A percentile compares a stretch with the other conserved stretches of the same genome.
phyloP scores from a whole-genome alignment of 257 asterid genomes.

The Ophiorrhiza pumila region DNA sequence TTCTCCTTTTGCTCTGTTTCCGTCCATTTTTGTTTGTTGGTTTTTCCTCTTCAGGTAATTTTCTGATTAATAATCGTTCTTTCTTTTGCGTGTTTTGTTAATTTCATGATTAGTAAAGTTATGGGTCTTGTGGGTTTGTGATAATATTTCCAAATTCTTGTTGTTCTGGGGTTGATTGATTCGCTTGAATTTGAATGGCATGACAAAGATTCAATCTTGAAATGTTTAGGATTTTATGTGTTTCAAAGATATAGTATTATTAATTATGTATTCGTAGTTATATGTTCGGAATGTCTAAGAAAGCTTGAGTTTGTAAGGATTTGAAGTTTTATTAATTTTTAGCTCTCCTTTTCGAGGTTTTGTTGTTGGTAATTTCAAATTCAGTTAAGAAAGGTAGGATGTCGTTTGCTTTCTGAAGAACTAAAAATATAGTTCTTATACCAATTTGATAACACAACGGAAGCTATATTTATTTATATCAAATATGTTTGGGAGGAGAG shows the following conservation, averaged over 20 bases:
- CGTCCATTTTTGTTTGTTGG: no score
- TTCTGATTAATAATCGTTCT: not conserved
- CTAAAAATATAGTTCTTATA: no score
- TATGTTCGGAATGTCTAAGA: not conserved
- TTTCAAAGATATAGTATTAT: not conserved
- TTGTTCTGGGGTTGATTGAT: not conserved
- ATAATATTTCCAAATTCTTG: not conserved
- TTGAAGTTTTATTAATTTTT: not conserved
- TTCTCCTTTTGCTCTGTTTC: no score
- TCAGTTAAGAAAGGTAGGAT: no score
- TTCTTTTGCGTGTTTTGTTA: not conserved
- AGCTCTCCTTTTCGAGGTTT: not conserved
- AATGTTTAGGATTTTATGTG: not conserved
- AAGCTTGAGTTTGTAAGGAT: not conserved
- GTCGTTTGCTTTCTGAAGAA: no score
- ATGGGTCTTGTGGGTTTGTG: slow-evolving; percentile 4
- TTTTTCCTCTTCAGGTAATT: no score
- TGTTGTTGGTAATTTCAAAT: not conserved
- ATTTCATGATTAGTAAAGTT: not conserved
- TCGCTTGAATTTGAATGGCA: not conserved
- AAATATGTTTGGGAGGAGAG: no score
- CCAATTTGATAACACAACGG: no score
- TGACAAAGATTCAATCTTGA: not conserved
- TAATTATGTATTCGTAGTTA: not conserved
- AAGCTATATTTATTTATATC: no score